These are phyloP conservation scores for Taxillus chinensis DNA, from an alignment of 164 flowering plant species.

Conservation along the genomic window DNA sequence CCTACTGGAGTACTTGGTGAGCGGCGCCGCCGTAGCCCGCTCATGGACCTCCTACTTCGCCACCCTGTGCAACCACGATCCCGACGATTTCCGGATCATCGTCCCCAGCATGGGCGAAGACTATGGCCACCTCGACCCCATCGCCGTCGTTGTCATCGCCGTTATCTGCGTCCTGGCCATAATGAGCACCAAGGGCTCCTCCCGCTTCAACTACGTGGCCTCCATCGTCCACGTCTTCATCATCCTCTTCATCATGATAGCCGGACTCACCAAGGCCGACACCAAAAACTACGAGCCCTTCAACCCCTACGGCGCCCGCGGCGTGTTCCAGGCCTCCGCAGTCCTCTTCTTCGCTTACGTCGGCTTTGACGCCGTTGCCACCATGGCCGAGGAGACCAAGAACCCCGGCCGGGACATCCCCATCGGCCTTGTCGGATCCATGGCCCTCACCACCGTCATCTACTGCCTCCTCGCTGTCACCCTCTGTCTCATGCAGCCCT, in stretches of 20 bases:
- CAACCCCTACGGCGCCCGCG: constrained; percentile 30
- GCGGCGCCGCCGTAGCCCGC: constrained; percentile 60
- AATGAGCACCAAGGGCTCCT: constrained; percentile 38
- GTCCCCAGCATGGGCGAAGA: constrained; percentile 28
- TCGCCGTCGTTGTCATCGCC: constrained; percentile 36
- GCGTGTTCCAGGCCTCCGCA: constrained; percentile 52
- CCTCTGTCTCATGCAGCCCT: constrained; percentile 48
- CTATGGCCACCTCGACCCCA: constrained; percentile 47
- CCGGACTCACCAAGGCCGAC: constrained; percentile 41
- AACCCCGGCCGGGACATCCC: constrained; percentile 60
- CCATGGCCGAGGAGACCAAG: constrained; percentile 64
- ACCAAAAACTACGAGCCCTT: constrained; percentile 37
- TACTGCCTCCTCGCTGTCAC: constrained; percentile 51
- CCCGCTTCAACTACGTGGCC: constrained; percentile 47
- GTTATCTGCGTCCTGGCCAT: constrained; percentile 33
- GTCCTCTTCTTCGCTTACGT: constrained; percentile 53
- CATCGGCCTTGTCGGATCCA: constrained; percentile 51
- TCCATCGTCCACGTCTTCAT: constrained; percentile 32
- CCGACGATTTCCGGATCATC: constrained; percentile 30
- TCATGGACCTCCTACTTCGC: constrained; percentile 72
- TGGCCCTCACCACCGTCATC: constrained; percentile 42
- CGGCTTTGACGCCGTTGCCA: constrained; percentile 53
- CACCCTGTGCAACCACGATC: constrained; percentile 27
- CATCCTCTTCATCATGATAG: constrained; percentile 48
- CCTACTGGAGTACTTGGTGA: constrained; percentile 47